Evolutionary conservation across 768 basidiomycete species (phyloP), one percentile per base, ranked within the genome.

Genomic region (Leccinum boreale): DNA sequence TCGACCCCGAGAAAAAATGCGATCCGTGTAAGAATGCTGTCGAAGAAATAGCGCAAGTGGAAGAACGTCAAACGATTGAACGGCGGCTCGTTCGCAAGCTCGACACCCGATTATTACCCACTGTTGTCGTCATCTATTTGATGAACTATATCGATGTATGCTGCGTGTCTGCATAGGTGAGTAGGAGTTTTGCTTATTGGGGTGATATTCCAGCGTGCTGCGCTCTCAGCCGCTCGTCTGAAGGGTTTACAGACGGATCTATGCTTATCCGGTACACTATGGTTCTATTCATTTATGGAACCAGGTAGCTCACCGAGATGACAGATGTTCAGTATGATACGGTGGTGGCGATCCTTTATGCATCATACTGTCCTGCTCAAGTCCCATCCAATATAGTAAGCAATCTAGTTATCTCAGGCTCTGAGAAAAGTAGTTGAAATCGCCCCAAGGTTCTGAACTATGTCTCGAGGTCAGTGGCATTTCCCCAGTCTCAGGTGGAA

Each of bases 121-220:
- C 81, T 0, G 79, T 87, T 33, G 73, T 84, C 17, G 54, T 84
- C 53, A 84, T 87, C 36, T 86, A 74, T 62, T 78, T 87, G 57
- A 81, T 86, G 82, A 87, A 87, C 62, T 86, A 84, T 62, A 85
- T 87, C 58, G 85, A 86, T 68, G 85, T 87, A 58, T 59, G 71
- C 63, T 3, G 42, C 26, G 1, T 46, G 28, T 39, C 15, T 45
- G n/a, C 9, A 50, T 42, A 24, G 4, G 10, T n/a, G 7, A 29
- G 29, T 29, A 33, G 11, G 15, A 2, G 3, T 45, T 17, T 14
- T 39, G 9, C 15, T 60, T 35, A 56, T 14, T 45, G n/a, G 39
- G 5, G 29, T 23, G 21, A 11, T 9, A 42, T 26, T 54, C 7
- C 48, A 83, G 81, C 74, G 81, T n/a, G 77, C 73, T 53, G 81